Base-by-base conservation (phyloP, 768 basidiomycete genomes). In the Boletus patriciae region DNA sequence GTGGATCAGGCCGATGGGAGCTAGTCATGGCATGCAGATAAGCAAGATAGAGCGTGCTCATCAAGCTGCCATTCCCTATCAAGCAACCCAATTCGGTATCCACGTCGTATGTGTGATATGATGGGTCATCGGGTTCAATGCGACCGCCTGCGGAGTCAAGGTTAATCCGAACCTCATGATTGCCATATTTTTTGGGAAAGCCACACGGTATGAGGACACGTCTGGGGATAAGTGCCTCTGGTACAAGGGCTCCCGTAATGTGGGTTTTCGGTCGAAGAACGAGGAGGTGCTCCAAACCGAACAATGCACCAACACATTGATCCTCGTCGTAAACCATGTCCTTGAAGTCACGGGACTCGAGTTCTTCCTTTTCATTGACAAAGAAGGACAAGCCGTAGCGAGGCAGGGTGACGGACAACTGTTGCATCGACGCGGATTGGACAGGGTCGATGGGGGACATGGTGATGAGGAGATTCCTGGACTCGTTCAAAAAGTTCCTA, bases 291-390 rank as follows among this genome's bases (percentile, higher is more conserved):
- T 37, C 31, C 40, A 82, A 58, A 11, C 81, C 81, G 41, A 77
- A 66, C 61, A 82, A 65, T 2, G 78, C 72, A 1, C 76, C 77
- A 11, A 65, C 59, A 0, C 66, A 75, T 54, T 80, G 80, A 34
- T 66, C 42, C 6, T 50, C 12, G 38, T 79, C 77, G 11, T 79
- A 62, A 18, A 75, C 62, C 69, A 77, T 78, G 19, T 65, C 66
- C 6, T 68, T 70, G 45, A 77, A 65, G 46, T 77, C 77, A 12
- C 48, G 55, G 25, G 73, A 78, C 54, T 79, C 71, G 8, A 81
- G 60, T 11, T 66, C 55, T 25, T 59, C 56, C 2, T 31, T 6
- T 0, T 31, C 12, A n/a, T 71, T 70, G 23, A 76, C 38, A 44
- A 73, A 70, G 47, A 81, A 36, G 75, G 77, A n/a, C n/a, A n/a